Evolutionary conservation across 192 early-diverging fungal genomes (phyloP).

Genomic region (Hyaloraphidium curvatum): DNA sequence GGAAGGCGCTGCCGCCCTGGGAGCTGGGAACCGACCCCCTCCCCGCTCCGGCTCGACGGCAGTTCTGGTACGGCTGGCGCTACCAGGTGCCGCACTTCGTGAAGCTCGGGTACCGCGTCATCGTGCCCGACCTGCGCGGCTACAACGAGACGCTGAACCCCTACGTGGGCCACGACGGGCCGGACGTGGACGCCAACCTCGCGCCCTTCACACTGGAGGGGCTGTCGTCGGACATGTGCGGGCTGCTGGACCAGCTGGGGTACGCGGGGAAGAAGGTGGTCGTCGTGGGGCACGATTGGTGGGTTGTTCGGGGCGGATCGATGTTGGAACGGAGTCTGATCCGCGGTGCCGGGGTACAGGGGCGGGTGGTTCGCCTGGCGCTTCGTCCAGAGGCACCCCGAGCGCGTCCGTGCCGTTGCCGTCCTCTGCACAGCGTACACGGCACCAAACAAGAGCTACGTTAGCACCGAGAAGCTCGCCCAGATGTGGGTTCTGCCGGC

Average conservation of each 20-base stretch:
- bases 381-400: too few relatives aligned
- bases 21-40: not conserved
- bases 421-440: not conserved
- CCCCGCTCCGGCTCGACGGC: not conserved
- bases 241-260: not conserved
- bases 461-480: not conserved
- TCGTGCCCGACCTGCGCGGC: not conserved
- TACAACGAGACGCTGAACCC: not conserved
- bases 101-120: not conserved
- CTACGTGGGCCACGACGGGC: not conserved
- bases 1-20: too few relatives aligned
- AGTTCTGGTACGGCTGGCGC: constrained; percentile 3
- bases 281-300: not conserved
- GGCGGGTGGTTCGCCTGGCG: too few relatives aligned
- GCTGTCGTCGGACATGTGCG: not conserved
- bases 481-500: too few relatives aligned
- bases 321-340: too few relatives aligned
- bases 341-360: too few relatives aligned
- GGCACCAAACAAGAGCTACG: not conserved
- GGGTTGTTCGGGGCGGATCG: not conserved
- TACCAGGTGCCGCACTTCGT: not conserved
- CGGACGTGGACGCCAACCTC: too few relatives aligned
- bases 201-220: too few relatives aligned
- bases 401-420: not conserved
- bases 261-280: not conserved